These are phyloP conservation scores for Trametes cubensis DNA, from an alignment of 768 basidiomycete species.

Conservation along the genomic window DNA sequence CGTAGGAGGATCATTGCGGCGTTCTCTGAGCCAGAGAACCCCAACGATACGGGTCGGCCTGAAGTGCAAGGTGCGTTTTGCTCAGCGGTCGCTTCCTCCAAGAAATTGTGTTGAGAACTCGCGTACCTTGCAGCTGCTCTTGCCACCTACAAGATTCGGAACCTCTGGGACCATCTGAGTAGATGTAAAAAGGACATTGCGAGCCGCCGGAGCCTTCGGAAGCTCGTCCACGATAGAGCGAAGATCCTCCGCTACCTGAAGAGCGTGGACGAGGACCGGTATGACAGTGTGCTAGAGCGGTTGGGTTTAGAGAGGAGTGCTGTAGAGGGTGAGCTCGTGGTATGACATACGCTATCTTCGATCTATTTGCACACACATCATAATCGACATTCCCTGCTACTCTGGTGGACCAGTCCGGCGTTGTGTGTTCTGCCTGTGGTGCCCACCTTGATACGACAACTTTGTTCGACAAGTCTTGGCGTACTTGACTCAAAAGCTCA, in stretches of 20 bases:
- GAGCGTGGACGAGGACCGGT: constrained; percentile 62
- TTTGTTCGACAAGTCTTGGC: too few relatives aligned
- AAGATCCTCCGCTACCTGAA: constrained; percentile 82
- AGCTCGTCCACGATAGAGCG: constrained; percentile 80
- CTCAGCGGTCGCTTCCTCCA: not conserved
- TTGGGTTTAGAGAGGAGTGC: constrained; percentile 77
- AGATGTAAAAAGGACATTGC: constrained; percentile 73
- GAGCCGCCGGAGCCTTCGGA: constrained; percentile 75
- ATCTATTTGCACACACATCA: constrained; percentile 3
- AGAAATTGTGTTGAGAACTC: not conserved
- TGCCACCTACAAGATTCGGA: constrained; percentile 83
- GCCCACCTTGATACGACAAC: too few relatives aligned
- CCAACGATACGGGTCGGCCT: constrained; percentile 76
- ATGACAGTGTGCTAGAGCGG: constrained; percentile 69
- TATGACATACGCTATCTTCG: constrained; percentile 42
- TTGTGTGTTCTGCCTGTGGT: too few relatives aligned
- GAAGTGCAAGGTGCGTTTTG: constrained; percentile 83
- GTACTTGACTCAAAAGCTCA: not conserved
- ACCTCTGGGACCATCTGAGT: constrained; percentile 73
- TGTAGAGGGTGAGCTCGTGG: constrained; percentile 88
- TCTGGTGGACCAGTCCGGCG: not conserved
- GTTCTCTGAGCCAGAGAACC: constrained; percentile 73
- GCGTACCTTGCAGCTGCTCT: constrained; percentile 69
- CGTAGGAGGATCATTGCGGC: constrained; percentile 72
- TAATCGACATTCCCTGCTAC: constrained; percentile 4